Conservation (phyloP, 2,329 filamentous ascomycete species). For the Colletotrichum endophyticum region DNA sequence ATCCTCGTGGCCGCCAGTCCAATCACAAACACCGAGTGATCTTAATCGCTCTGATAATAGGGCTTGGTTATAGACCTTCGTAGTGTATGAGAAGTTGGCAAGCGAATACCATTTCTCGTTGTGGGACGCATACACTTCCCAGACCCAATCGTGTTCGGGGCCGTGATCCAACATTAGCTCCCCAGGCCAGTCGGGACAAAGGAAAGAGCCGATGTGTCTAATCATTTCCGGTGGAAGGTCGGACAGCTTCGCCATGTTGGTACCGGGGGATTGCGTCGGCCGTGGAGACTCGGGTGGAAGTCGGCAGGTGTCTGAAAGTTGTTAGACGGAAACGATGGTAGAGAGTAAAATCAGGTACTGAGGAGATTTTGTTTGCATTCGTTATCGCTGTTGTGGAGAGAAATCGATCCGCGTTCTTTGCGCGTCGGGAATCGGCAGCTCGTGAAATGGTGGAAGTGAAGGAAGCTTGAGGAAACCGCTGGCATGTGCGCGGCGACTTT, state of each 20-base stretch:
- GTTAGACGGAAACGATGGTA: background rate
- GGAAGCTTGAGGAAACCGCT: background rate
- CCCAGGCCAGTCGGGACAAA: background rate
- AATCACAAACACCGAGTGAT: too few relatives aligned
- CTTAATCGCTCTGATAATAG: too few relatives aligned
- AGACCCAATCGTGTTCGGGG: too few relatives aligned
- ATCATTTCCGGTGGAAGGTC: background rate
- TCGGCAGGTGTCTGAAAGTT: background rate
- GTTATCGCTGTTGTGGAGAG: rapidly evolving
- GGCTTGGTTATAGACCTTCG: too few relatives aligned
- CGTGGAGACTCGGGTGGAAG: background rate
- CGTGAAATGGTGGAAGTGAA: background rate
- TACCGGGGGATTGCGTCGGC: background rate
- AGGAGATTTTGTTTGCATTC: too few relatives aligned
- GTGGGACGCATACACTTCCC: too few relatives aligned
- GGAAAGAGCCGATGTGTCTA: background rate
- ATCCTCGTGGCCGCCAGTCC: too few relatives aligned
- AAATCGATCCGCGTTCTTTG: background rate
- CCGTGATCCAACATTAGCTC: too few relatives aligned
- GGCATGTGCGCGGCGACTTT: rapidly evolving
- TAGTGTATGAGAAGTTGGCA: too few relatives aligned
- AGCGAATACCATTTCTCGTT: too few relatives aligned
- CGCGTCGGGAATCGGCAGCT: background rate
- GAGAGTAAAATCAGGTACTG: too few relatives aligned
- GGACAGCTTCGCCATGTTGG: background rate